Evolutionary conservation across 2,329 filamentous ascomycete species (phyloP), one percentile per base, ranked within the genome.

Genomic region (Sclerotinia glacialis): DNA sequence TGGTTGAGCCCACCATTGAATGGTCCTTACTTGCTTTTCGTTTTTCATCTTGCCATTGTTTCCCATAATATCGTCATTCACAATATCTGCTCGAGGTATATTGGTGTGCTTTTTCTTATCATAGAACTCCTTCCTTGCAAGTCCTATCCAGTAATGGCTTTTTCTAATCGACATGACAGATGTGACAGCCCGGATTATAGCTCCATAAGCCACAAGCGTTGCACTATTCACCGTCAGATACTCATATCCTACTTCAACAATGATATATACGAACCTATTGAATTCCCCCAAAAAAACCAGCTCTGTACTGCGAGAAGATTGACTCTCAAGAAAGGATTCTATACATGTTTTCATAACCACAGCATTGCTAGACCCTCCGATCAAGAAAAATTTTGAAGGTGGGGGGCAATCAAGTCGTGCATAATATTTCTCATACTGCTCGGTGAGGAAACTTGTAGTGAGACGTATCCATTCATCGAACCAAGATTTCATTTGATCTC

Each of bases 111-210:
- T 53, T 53, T 53, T 53, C 16, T 53, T 53, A 21, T 53, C 8
- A 53, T 53, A 53, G 50, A 11, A 53, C 31, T 53, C 50, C 50
- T 53, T 53, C 28, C 50, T 53, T 31, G 50, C 50, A 53, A 53
- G 50, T 16, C 50, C 50, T 53, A 53, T 53, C 28, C 50, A 53
- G 28, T 53, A 53, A 53, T 53, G 28, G 28, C 50, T 53, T 53
- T 53, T 53, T 53, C 50, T 53, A 34, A 21, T 53, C 50, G 50
- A 53, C 28, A 53, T 53, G 18, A 53, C 28, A 53, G 50, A 31
- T 34, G 50, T 53, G 50, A 53, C 50, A 21, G 50, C 50, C 50
- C 28, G 50, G 26, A 53, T 53, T 31, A 53, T 21, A 11, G 50
- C 50, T 1, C 50, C 28, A 53, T 53, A 34, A 53, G 50, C 50